Percentiles rank a stretch among this genome's conserved stretches.
Conservation (phyloP, 257 asterid genomes). For the Nicotiana otophora region DNA sequence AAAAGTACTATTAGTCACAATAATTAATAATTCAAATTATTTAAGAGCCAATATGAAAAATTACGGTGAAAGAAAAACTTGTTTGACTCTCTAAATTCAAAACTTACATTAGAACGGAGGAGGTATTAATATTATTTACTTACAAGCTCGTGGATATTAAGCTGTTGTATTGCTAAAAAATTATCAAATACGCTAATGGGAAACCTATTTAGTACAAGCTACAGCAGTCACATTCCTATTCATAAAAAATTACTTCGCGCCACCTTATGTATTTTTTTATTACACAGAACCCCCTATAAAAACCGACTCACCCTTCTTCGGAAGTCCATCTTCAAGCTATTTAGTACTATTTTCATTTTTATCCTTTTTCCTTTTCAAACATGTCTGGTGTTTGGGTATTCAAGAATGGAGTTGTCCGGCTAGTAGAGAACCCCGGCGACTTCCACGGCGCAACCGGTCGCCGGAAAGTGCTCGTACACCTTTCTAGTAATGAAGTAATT, state of each 20-base stretch:
- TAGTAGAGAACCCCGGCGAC: constrained; percentile 36
- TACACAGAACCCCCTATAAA: constrained; percentile 23
- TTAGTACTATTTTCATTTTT: not conserved
- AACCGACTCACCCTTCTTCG: not conserved
- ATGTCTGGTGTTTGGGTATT: constrained; percentile 49
- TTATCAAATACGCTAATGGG: not conserved
- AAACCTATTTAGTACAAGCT: not conserved
- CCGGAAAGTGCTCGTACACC: constrained; percentile 36
- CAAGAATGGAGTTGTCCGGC: constrained; percentile 34
- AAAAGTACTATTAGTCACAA: too few species aligned
- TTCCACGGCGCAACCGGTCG: constrained; percentile 17
- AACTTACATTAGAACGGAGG: too few species aligned
- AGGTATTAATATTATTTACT: too few species aligned
- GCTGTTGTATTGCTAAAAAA: not conserved
- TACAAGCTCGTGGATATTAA: not conserved
- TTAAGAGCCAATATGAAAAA: too few species aligned
- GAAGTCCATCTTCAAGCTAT: constrained; percentile 1
- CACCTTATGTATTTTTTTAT: not conserved
- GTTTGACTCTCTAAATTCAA: too few species aligned
- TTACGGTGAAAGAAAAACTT: too few species aligned
- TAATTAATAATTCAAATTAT: too few species aligned
- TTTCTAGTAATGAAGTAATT: constrained; percentile 26
- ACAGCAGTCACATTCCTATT: not conserved
- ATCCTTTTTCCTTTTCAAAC: not conserved
- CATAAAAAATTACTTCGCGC: not conserved